Base-by-base conservation (phyloP, 371 early-diverging fungal species). In the Haplosporangium sp. region DNA sequence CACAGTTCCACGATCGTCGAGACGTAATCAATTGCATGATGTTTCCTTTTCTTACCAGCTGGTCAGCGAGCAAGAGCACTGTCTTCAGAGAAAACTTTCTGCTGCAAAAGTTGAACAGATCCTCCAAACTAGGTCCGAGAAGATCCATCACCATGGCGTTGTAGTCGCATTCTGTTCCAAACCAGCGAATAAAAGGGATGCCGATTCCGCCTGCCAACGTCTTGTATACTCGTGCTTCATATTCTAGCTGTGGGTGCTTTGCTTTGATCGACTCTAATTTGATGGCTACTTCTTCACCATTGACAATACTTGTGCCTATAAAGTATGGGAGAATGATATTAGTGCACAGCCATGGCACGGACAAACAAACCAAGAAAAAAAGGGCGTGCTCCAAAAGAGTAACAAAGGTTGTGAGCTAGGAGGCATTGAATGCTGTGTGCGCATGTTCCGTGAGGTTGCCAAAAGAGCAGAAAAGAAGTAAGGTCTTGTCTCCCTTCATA, bases 111-210 rank as follows among this genome's bases (percentile, higher is more conserved):
- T 96, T 96, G 89, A 99, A 99, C 55, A 99, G 88, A 83, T 99
- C 98, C 82, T 99, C 99, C 66, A 99, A 86, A 61, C 95, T 95
- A 29, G 98, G 98, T 47, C 99, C 99, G 41, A 99, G 90, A 40
- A 99, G 91, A 84, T 99, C 99, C 77, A 99, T 94, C n/a, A 99
- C 96, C 96, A 98, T 93, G 81, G 95, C 94, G 86, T 95, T 93
- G 86, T 95, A 98, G 70, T 98, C 97, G 62, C 90, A 86, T 85
- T 97, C 98, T 42, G 91, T 87, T 62, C 98, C 97, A 84, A 92
- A 98, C 90, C 93, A 94, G 74, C 96, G 92, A 40, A 98, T 94
- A 84, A 95, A 95, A 13, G 98, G 98, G 64, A 98, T 96, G 36
- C 99, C 99, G 54, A 96, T 94, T 47, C 96, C 97, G 50, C 99